phyloP scores from a whole-genome alignment of 2,329 filamentous ascomycete genomes.

The Colletotrichum sp. region DNA sequence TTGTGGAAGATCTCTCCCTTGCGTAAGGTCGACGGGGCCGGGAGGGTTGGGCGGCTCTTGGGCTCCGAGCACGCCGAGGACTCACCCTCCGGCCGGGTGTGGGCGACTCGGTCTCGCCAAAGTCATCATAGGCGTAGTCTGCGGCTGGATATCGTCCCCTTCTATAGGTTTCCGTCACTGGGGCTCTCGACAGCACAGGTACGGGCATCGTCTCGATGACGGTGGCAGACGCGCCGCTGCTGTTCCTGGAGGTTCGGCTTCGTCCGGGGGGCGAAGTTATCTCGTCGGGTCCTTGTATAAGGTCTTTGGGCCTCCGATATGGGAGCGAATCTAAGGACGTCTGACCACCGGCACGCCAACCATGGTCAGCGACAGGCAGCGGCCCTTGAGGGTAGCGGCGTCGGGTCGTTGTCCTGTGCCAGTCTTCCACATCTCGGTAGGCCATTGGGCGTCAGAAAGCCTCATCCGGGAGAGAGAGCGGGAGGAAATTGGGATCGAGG shows the following conservation, averaged over 20 bases:
- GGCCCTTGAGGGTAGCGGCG: slow-evolving; percentile 14
- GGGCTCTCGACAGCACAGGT: slow-evolving; percentile 11
- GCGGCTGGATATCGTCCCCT: slow-evolving; percentile 11
- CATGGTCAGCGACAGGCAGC: slow-evolving; percentile 31
- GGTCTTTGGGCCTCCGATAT: slow-evolving; percentile 30
- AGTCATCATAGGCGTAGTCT: background rate
- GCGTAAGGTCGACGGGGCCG: slow-evolving; percentile 29
- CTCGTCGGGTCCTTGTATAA: slow-evolving; percentile 35
- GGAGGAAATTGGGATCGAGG: background rate
- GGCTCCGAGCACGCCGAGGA: slow-evolving; percentile 33
- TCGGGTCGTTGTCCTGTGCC: slow-evolving; percentile 19
- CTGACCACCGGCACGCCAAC: slow-evolving; percentile 33
- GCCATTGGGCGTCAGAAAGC: slow-evolving; percentile 22
- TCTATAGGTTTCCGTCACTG: slow-evolving; percentile 2
- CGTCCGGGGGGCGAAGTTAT: slow-evolving; percentile 31
- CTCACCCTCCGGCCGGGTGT: slow-evolving; percentile 32
- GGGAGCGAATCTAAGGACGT: slow-evolving; percentile 36
- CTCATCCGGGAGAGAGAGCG: slow-evolving; percentile 10
- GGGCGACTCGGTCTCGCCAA: background rate
- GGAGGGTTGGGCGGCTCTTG: slow-evolving; percentile 42
- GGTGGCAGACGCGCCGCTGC: slow-evolving; percentile 12
- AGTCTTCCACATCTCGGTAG: slow-evolving; percentile 22
- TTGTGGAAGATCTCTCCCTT: slow-evolving; percentile 38
- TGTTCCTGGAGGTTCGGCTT: slow-evolving; percentile 17
- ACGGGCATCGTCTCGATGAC: slow-evolving; percentile 15